These are phyloP conservation scores for Scedosporium dehoogii DNA, from an alignment of 2,329 filamentous ascomycete genomes.

Conservation along the genomic window DNA sequence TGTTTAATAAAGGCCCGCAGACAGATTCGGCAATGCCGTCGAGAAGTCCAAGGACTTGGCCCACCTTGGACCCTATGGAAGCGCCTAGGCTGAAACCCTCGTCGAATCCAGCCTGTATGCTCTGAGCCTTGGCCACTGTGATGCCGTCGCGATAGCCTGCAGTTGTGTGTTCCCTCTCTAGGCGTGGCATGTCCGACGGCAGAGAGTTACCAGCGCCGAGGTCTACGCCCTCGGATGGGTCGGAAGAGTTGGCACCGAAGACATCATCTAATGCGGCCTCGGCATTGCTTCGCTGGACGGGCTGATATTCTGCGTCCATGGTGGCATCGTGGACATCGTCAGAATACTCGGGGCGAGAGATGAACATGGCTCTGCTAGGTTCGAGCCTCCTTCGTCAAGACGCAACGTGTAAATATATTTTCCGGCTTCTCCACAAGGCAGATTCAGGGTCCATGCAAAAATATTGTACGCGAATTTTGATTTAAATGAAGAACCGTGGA, in stretches of 20 bases:
- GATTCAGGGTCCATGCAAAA: not conserved
- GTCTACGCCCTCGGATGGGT: not conserved
- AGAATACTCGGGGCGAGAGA: not conserved
- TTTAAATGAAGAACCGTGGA: not conserved
- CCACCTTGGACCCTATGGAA: constrained; percentile 63
- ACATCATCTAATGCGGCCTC: constrained; percentile 7
- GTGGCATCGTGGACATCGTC: not conserved
- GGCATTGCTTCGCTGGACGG: not conserved
- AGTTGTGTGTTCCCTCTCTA: constrained; percentile 69
- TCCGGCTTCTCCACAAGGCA: not conserved
- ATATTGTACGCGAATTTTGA: not conserved
- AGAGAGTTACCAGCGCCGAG: constrained; percentile 16
- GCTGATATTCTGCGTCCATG: constrained; percentile 1
- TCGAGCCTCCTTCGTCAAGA: not conserved
- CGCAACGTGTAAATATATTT: not conserved
- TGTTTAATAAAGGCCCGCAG: constrained; percentile 15
- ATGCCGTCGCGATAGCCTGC: constrained; percentile 89
- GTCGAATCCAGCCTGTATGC: constrained; percentile 83
- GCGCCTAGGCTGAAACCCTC: constrained; percentile 81
- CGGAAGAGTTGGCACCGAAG: constrained; percentile 7
- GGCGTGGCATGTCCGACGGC: constrained; percentile 58
- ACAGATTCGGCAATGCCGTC: constrained; percentile 51
- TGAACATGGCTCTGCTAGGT: constrained; percentile 3
- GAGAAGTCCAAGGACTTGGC: constrained; percentile 65
- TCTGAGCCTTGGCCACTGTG: constrained; percentile 60